Base-by-base conservation (phyloP, 495 filamentous ascomycete genomes). In the Thozetella sp. region DNA sequence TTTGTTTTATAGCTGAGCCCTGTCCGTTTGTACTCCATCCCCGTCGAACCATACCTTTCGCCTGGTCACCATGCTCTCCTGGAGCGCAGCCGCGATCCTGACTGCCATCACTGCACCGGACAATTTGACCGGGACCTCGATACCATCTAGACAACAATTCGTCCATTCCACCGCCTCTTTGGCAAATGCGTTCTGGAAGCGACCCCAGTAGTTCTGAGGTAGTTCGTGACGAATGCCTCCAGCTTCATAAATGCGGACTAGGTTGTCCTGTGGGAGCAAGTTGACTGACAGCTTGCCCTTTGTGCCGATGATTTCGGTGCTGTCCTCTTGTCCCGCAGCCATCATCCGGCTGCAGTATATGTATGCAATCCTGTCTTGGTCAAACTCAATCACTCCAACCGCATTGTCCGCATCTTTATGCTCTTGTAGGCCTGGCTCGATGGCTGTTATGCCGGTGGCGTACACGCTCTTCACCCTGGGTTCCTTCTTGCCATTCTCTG, bases 271-370 rank as follows among this genome's bases (percentile, higher is more conserved):
- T 20, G 86, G 86, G 58, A 83, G 74, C 12, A 72, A 74, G 60
- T 88, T 88, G 22, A 88, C 78, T 0, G 76, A 72, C 13, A 88
- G 53, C 63, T 88, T 88, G 2, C 86, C 86, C 56, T 80, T 71
- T 0, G 86, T 88, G 10, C 86, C 86, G 58, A 88, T 83, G 53
- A 89, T 78, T 71, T 89, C 86, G 0, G 86, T 87, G 56, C 75
- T 79, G 62, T 89, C 86, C 61, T 87, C 79, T 70, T 88, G 86
- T 1, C 86, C 86, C 1, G 81, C 77, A 0, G 84, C 81, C 83
- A 88, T 88, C 85, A 87, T 88, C 13, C 86, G 74, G 9, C 69
- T 76, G 23, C 72, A 74, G 68, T 85, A 88, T 57, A 87, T 81
- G 59, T 87, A 87, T 3, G 85, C 86, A 30, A 89, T 80, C 62